A percentile compares a stretch with the other conserved stretches of the same genome.
Evolutionary conservation across 495 filamentous ascomycete genomes (phyloP).

Genomic region (Neurospora hispaniola): DNA sequence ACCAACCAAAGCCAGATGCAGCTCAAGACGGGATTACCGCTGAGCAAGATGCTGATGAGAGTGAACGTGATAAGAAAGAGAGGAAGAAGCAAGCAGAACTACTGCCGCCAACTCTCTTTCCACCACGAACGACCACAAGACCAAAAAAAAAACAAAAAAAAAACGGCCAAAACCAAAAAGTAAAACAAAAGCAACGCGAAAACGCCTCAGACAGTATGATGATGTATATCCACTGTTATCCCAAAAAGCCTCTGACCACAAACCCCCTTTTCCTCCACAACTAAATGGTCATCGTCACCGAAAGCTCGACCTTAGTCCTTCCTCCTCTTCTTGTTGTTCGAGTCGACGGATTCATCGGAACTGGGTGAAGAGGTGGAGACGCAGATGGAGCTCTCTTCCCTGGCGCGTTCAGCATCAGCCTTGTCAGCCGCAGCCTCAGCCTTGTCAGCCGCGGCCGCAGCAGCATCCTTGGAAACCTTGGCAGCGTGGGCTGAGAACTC

Average conservation of each 20-base stretch:
- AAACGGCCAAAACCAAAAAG: background rate
- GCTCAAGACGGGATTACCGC: background rate
- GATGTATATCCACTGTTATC: conserved; percentile 5
- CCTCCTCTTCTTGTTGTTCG: conserved; percentile 4
- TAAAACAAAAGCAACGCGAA: background rate
- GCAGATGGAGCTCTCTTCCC: conserved; percentile 3
- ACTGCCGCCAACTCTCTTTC: background rate
- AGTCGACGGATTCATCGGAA: background rate
- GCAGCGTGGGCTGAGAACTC: conserved; percentile 21
- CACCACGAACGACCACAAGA: conserved; percentile 4
- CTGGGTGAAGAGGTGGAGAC: conserved; percentile 1
- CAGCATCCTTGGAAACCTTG: conserved; percentile 1
- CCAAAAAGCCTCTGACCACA: background rate
- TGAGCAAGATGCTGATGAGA: background rate
- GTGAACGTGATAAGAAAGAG: background rate
- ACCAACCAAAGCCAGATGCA: background rate
- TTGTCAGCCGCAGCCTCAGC: background rate
- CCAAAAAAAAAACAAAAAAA: background rate
- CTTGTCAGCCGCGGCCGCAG: background rate
- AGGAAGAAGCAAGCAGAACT: background rate
- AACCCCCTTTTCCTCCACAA: background rate
- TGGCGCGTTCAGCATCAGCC: conserved; percentile 3
- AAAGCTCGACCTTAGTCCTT: conserved; percentile 5
- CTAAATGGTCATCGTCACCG: background rate
- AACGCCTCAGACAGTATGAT: background rate